Evolutionary conservation across 805 yeast genomes (phyloP).

Genomic region (Monosporozyma aerobia): DNA sequence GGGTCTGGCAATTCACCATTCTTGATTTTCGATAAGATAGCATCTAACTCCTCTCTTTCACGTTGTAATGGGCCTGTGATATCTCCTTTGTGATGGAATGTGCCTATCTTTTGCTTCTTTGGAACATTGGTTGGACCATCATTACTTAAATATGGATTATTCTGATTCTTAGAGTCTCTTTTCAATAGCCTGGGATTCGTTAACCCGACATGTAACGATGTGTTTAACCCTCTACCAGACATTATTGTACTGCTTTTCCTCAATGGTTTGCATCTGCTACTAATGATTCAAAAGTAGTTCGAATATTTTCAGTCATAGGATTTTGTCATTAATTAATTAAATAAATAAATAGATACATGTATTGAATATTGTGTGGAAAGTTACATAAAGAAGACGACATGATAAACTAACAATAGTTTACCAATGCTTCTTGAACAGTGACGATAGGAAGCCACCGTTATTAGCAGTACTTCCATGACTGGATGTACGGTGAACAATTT

Average conservation of each 20-base stretch:
- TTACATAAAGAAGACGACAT: neutral
- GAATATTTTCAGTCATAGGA: neutral
- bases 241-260: neutral
- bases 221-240: conserved; percentile 17
- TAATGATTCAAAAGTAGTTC: neutral
- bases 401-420: neutral
- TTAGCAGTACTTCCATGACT: neutral
- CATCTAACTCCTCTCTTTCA: conserved; percentile 2
- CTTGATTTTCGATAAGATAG: conserved; percentile 27
- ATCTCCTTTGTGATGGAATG: neutral
- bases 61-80: conserved; percentile 28
- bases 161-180: conserved; percentile 5
- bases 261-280: neutral
- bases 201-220: conserved; percentile 22
- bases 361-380: neutral
- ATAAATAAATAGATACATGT: neutral
- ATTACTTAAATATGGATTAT: conserved; percentile 25
- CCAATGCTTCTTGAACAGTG: conserved; percentile 3
- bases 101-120: neutral
- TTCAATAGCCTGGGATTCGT: neutral
- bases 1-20: conserved; percentile 40
- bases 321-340: neutral
- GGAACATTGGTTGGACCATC: neutral
- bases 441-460: conserved; percentile 4
- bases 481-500: neutral